Evolutionary conservation across 2,329 filamentous ascomycete genomes (phyloP).

Genomic region (Fusarium sp.): DNA sequence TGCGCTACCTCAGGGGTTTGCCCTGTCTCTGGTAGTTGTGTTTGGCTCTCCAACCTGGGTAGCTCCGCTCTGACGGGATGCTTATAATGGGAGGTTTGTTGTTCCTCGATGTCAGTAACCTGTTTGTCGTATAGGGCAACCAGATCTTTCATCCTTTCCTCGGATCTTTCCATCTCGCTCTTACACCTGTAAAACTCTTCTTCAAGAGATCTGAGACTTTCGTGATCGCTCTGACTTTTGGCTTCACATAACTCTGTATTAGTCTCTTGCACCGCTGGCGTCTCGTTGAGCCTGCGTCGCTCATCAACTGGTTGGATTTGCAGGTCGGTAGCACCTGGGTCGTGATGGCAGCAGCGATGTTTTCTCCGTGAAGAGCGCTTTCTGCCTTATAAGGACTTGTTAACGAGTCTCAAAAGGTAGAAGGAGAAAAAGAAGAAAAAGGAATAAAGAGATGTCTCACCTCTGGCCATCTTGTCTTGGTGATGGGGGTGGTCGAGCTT

Average conservation of each 20-base stretch:
- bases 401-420: neutral
- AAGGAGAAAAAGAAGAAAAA: neutral
- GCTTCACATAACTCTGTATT: neutral
- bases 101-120: neutral
- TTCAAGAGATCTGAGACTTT: neutral
- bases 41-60: neutral
- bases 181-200: neutral
- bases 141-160: neutral
- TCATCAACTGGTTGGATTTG: neutral
- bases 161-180: neutral
- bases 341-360: neutral
- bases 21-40: neutral
- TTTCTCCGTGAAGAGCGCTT: neutral
- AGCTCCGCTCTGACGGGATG: neutral
- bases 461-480: neutral
- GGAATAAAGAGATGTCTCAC: neutral
- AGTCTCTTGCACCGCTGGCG: neutral
- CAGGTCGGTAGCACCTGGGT: neutral
- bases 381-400: neutral
- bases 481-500: neutral
- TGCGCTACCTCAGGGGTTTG: neutral
- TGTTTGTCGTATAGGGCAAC: neutral
- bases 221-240: neutral
- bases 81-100: neutral
- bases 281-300: neutral